These are phyloP conservation scores for Mycena rebaudengoi DNA, from an alignment of 768 basidiomycete genomes.

Conservation along the genomic window DNA sequence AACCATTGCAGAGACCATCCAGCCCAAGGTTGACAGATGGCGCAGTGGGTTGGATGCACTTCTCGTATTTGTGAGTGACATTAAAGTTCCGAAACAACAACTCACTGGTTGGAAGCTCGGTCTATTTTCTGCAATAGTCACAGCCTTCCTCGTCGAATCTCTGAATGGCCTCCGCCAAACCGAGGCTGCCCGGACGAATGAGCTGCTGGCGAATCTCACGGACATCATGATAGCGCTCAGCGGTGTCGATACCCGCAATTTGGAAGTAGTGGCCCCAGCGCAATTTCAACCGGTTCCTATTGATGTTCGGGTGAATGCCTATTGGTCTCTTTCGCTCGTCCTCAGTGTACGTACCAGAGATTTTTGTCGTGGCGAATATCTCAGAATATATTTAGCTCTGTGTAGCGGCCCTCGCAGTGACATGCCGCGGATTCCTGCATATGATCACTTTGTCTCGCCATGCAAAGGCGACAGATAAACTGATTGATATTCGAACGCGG, in stretches of 20 bases:
- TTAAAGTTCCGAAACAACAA: too few species aligned
- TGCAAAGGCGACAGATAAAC: slow-evolving; percentile 16
- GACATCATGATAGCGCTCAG: slow-evolving; percentile 19
- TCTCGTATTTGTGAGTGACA: slow-evolving; percentile 27
- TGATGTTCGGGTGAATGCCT: slow-evolving; percentile 22
- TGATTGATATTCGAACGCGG: slow-evolving; percentile 27
- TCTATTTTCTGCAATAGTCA: slow-evolving; percentile 30
- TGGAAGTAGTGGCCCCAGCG: neutral
- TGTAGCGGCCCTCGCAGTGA: slow-evolving; percentile 27
- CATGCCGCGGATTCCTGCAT: slow-evolving; percentile 24
- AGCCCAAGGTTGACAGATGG: slow-evolving; percentile 29
- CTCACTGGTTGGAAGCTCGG: slow-evolving; percentile 16
- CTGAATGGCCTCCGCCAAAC: slow-evolving; percentile 15
- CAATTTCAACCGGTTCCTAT: slow-evolving; percentile 22
- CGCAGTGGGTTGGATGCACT: slow-evolving; percentile 29
- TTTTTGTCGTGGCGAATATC: neutral
- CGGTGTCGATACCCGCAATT: neutral
- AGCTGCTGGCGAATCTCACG: slow-evolving; percentile 20
- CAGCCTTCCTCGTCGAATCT: slow-evolving; percentile 29
- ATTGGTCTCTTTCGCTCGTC: slow-evolving; percentile 28
- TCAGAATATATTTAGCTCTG: slow-evolving; percentile 13
- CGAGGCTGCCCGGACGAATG: slow-evolving; percentile 9
- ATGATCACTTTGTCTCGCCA: slow-evolving; percentile 18
- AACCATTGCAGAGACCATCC: slow-evolving; percentile 10
- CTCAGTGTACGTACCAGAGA: slow-evolving; percentile 15